Percentiles rank a stretch among this genome's conserved stretches.
Evolutionary conservation across 164 flowering plant species (phyloP).

Genomic region (Liriodendron chinense): DNA sequence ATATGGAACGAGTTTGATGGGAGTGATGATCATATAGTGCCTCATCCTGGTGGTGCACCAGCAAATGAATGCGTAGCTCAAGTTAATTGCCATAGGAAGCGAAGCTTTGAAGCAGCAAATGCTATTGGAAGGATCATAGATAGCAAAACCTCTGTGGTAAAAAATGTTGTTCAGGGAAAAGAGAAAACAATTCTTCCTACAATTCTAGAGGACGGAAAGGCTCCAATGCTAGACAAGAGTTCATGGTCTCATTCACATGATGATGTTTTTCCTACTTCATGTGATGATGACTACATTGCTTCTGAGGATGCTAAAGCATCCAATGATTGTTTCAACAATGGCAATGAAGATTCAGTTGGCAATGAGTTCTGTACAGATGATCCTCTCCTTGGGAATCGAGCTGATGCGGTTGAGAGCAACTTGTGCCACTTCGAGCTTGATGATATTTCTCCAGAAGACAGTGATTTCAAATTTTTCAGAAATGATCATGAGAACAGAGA

Average conservation of each 20-base stretch:
- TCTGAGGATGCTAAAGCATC: conserved; percentile 36
- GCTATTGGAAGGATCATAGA: conserved; percentile 20
- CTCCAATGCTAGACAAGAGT: conserved; percentile 43
- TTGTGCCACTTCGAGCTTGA: conserved; percentile 37
- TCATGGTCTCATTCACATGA: conserved; percentile 43
- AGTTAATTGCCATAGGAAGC: conserved; percentile 43
- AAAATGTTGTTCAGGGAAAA: conserved; percentile 23
- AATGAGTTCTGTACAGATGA: conserved; percentile 25
- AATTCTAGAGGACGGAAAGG: conserved; percentile 20
- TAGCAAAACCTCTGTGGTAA: conserved; percentile 13
- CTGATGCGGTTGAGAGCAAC: conserved; percentile 31
- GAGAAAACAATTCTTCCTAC: conserved; percentile 18
- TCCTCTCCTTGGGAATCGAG: conserved; percentile 30
- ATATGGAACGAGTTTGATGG: conserved; percentile 63
- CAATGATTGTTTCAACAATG: conserved; percentile 32
- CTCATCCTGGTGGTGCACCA: conserved; percentile 33
- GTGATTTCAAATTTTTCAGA: conserved; percentile 44
- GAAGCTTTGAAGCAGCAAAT: conserved; percentile 27
- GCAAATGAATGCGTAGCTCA: conserved; percentile 12
- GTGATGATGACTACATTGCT: conserved; percentile 32
- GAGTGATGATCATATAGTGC: conserved; percentile 77
- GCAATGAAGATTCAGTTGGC: conserved; percentile 26
- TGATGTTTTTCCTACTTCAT: conserved; percentile 36
- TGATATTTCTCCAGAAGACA: conserved; percentile 44
- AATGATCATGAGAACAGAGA: conserved; percentile 46